phyloP scores from a whole-genome alignment of 257 asterid genomes.

The Avicennia marina region DNA sequence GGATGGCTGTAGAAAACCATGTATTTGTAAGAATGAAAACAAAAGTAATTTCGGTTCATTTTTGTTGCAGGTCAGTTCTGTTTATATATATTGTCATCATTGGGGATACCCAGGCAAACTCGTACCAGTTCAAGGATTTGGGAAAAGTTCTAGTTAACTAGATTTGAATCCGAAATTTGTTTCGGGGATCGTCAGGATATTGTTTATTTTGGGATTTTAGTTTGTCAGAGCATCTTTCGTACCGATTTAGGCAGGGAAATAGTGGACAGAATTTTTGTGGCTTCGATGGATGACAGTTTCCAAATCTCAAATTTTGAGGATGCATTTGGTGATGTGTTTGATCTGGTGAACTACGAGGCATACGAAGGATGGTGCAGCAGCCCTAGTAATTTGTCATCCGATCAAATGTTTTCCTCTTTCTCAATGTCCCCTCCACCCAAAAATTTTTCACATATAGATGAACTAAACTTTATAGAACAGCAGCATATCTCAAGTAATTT shows the following conservation, averaged over 20 bases:
- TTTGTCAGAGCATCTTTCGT: constrained; percentile 21
- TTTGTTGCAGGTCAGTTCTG: background rate
- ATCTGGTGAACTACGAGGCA: constrained; percentile 40
- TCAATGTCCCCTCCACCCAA: constrained; percentile 23
- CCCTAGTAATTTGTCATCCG: constrained; percentile 31
- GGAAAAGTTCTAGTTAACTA: background rate
- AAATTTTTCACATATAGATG: constrained; percentile 29
- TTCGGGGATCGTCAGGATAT: background rate
- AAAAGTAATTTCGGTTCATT: background rate
- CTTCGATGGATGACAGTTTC: constrained; percentile 20
- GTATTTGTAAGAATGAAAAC: background rate
- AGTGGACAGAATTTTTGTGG: constrained; percentile 25
- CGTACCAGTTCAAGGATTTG: background rate
- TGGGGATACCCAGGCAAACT: background rate
- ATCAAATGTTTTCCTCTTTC: constrained; percentile 35
- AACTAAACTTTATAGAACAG: constrained; percentile 23
- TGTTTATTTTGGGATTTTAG: background rate
- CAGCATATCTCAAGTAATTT: constrained; percentile 20
- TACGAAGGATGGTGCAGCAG: constrained; percentile 44
- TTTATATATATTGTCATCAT: background rate
- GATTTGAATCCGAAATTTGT: background rate
- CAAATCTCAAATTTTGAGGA: constrained; percentile 30
- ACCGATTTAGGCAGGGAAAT: constrained; percentile 20
- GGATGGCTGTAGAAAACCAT: background rate
- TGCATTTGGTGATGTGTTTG: constrained; percentile 24